Percentiles rank a stretch among this genome's conserved stretches.
These are phyloP conservation scores for Paraphaeosphaeria minitans DNA, from an alignment of 2,329 filamentous ascomycete species.

Conservation along the genomic window DNA sequence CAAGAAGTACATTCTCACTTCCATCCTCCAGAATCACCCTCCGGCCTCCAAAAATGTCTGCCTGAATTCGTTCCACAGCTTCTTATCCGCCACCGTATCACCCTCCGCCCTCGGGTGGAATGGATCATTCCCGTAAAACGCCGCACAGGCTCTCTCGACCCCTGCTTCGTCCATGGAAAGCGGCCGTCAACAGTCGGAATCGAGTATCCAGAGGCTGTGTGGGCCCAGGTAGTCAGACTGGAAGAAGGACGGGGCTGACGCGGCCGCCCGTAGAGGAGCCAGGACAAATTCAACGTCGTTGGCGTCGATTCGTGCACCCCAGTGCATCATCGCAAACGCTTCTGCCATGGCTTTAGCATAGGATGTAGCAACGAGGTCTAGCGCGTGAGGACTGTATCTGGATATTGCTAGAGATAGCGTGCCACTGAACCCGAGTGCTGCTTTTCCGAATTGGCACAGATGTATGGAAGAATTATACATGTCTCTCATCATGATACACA, in stretches of 20 bases:
- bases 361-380: slow-evolving; percentile 40
- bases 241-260: not conserved
- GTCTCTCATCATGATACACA: no score
- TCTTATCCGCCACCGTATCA: slow-evolving; percentile 10
- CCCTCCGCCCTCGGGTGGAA: slow-evolving; percentile 50
- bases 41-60: slow-evolving; percentile 12
- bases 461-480: slow-evolving; percentile 18
- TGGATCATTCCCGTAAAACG: slow-evolving; percentile 59
- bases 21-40: slow-evolving; percentile 6
- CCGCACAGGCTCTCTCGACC: slow-evolving; percentile 48
- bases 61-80: slow-evolving; percentile 20
- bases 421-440: slow-evolving; percentile 21
- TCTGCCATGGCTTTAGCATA: slow-evolving; percentile 57
- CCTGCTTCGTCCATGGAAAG: slow-evolving; percentile 46
- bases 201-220: slow-evolving; percentile 50
- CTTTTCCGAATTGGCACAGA: slow-evolving; percentile 18
- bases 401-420: slow-evolving; percentile 17
- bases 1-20: not conserved
- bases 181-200: slow-evolving; percentile 65
- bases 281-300: slow-evolving; percentile 62
- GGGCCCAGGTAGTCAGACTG: not conserved
- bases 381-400: slow-evolving; percentile 23
- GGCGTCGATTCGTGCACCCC: slow-evolving; percentile 55
- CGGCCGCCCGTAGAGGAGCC: not conserved
- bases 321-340: slow-evolving; percentile 58